Conservation (phyloP, 1,284 basidiomycete species). For the Fomitopsis schrenkii region DNA sequence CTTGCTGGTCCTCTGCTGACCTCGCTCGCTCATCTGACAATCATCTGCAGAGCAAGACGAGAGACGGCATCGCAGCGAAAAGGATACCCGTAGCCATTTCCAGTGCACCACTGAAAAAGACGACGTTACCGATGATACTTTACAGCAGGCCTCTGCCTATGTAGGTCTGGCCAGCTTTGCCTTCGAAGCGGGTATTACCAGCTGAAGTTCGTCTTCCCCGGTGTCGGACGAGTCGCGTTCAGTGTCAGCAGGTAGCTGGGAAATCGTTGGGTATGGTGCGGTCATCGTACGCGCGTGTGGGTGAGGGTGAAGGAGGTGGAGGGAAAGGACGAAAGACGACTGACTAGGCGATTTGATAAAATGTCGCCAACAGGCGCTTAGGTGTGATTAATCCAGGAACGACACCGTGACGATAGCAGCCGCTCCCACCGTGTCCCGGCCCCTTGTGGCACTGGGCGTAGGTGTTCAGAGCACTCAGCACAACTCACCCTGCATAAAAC, state of each 20-base stretch:
- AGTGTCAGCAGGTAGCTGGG: conserved; percentile 16
- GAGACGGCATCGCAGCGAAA: conserved; percentile 24
- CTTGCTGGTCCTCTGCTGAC: conserved; percentile 28
- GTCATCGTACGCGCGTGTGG: conserved; percentile 13
- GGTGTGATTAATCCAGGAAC: neutral
- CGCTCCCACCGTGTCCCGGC: neutral
- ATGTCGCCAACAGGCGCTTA: neutral
- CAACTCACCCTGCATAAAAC: too few species aligned
- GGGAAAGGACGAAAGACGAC: neutral
- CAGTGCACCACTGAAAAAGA: conserved; percentile 56
- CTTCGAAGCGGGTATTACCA: conserved; percentile 44
- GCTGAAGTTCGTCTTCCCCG: conserved; percentile 55
- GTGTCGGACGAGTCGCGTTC: conserved; percentile 26
- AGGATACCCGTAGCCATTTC: conserved; percentile 86
- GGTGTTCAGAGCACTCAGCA: neutral
- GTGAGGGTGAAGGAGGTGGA: neutral
- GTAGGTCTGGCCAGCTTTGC: conserved; percentile 23
- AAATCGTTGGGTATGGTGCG: conserved; percentile 11
- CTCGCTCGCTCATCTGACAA: conserved; percentile 22
- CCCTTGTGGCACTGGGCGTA: neutral
- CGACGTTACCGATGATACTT: conserved; percentile 67
- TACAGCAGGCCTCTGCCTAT: conserved; percentile 30
- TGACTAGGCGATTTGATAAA: neutral
- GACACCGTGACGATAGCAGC: neutral
- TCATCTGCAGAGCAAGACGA: conserved; percentile 21